Percentiles rank a stretch among this genome's conserved stretches.
phyloP scores from a whole-genome alignment of 2,329 filamentous ascomycete species.

The Pyrenophora tritici-repentis region DNA sequence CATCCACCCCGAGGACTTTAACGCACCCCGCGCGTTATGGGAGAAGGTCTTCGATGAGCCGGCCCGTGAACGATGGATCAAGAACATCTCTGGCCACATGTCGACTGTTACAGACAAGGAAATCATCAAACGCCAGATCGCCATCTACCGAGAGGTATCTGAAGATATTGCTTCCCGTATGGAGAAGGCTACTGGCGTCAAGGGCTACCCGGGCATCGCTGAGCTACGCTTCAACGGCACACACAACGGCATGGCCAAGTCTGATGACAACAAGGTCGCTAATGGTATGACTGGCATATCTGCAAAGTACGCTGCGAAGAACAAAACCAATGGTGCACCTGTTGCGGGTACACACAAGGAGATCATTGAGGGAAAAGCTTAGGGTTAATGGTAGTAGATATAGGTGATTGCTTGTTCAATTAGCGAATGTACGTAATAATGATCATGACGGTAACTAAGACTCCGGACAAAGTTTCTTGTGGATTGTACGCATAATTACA shows the following conservation, averaged over 20 bases:
- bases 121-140: conserved; percentile 67
- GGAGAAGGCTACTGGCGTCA: conserved; percentile 66
- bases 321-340: conserved; percentile 57
- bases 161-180: conserved; percentile 62
- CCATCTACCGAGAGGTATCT: conserved; percentile 67
- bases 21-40: conserved; percentile 63
- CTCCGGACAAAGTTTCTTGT: no score
- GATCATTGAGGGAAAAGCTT: conserved; percentile 2
- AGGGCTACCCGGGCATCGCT: conserved; percentile 64
- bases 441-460: no score
- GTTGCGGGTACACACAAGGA: conserved; percentile 48
- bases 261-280: conserved; percentile 53
- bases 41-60: conserved; percentile 65
- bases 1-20: conserved; percentile 60
- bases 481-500: no score
- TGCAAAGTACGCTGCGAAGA: conserved; percentile 31
- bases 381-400: background rate
- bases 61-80: conserved; percentile 63
- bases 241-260: conserved; percentile 64
- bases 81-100: conserved; percentile 67
- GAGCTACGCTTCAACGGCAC: conserved; percentile 63
- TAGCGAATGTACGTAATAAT: conserved; percentile 1
- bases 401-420: background rate
- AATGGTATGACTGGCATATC: conserved; percentile 52
- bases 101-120: conserved; percentile 61